Percentiles rank a stretch among this genome's conserved stretches.
These are phyloP conservation scores for Pyrenochaeta sp. DNA, from an alignment of 2,329 filamentous ascomycete genomes.

Conservation along the genomic window DNA sequence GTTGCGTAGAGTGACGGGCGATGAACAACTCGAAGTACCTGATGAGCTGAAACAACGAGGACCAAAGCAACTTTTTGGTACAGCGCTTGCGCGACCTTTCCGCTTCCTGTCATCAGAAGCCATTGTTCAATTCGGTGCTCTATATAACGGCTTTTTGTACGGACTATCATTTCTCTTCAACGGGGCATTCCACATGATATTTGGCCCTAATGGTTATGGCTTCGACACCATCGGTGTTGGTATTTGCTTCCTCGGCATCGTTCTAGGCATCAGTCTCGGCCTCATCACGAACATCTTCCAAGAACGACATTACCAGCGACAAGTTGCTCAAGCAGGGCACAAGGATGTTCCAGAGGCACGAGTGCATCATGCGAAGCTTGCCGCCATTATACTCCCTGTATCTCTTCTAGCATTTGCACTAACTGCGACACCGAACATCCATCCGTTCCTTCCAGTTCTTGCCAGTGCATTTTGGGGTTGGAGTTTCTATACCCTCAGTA, in stretches of 20 bases:
- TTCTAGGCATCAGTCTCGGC: constrained; percentile 54
- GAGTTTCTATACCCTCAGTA: constrained; percentile 59
- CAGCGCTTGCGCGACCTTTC: constrained; percentile 58
- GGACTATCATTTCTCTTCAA: constrained; percentile 61
- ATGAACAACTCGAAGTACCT: constrained; percentile 44
- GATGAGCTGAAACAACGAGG: constrained; percentile 51
- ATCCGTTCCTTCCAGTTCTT: constrained; percentile 57
- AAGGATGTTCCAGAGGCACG: constrained; percentile 55
- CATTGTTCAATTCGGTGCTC: constrained; percentile 58
- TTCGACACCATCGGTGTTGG: constrained; percentile 53
- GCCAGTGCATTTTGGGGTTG: constrained; percentile 61
- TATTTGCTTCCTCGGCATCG: constrained; percentile 52
- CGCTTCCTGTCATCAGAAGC: constrained; percentile 57
- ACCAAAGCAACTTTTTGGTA: constrained; percentile 51
- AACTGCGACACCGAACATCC: constrained; percentile 34
- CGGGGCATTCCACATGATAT: constrained; percentile 59
- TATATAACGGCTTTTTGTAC: constrained; percentile 61
- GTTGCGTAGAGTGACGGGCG: constrained; percentile 36
- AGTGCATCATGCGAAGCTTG: constrained; percentile 52
- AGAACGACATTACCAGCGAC: constrained; percentile 53
- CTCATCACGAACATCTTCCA: constrained; percentile 57
- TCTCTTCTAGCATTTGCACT: constrained; percentile 50
- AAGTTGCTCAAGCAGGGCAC: constrained; percentile 41
- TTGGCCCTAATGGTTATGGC: constrained; percentile 55
- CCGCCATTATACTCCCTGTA: constrained; percentile 49